A percentile compares a stretch with the other conserved stretches of the same genome.
phyloP scores from a whole-genome alignment of 1,284 basidiomycete genomes.

The Microbotryomycetes sp. region DNA sequence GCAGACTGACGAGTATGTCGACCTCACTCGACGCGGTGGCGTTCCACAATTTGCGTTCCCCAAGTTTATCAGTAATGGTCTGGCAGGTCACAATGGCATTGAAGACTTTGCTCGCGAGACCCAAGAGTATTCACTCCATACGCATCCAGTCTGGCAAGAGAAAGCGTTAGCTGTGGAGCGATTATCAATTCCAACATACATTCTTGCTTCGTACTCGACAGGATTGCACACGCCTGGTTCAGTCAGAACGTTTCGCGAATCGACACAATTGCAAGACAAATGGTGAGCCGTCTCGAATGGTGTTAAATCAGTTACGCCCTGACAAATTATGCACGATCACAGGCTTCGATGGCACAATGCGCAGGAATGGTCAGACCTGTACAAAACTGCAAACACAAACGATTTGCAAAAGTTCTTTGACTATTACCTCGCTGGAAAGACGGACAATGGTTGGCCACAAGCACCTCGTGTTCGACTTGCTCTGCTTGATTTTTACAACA shows the following conservation, averaged over 20 bases:
- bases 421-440: constrained; percentile 32
- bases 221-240: constrained; percentile 18
- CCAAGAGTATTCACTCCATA: background rate
- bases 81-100: background rate
- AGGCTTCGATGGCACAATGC: background rate
- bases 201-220: constrained; percentile 6
- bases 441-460: constrained; percentile 32
- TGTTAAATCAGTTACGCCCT: too few species aligned
- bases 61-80: background rate
- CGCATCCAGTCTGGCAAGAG: constrained; percentile 1
- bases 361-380: constrained; percentile 19
- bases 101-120: background rate
- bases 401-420: constrained; percentile 36
- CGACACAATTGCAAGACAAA: constrained; percentile 25
- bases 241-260: constrained; percentile 21
- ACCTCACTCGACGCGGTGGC: too few species aligned
- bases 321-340: background rate
- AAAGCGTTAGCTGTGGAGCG: constrained; percentile 8
- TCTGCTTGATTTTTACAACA: constrained; percentile 8
- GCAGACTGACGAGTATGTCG: constrained; percentile 2
- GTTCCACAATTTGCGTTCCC: background rate
- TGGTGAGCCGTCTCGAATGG: too few species aligned
- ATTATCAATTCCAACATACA: constrained; percentile 10
- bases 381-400: constrained; percentile 23
- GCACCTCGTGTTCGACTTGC: constrained; percentile 28